phyloP scores from a whole-genome alignment of 352 stramenopile species.

The Phytophthora ohioensis region DNA sequence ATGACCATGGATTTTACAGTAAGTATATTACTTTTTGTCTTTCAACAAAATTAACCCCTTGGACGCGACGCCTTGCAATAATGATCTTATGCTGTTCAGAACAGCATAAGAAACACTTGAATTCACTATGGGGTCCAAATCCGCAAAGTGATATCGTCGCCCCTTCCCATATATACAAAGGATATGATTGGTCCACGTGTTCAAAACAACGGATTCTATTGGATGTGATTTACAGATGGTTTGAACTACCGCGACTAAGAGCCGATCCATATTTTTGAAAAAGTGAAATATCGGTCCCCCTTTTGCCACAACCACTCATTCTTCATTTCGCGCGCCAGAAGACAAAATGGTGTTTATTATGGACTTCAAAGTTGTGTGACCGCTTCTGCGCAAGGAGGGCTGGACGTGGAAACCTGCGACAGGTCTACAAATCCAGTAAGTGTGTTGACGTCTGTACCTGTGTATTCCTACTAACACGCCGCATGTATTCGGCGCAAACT shows the following conservation, averaged over 20 bases:
- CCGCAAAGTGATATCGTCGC: not conserved
- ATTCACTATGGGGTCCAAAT: slow-evolving; percentile 4
- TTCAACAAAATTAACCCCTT: slow-evolving; percentile 10
- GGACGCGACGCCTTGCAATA: not conserved
- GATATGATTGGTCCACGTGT: not conserved
- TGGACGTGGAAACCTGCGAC: slow-evolving; percentile 8
- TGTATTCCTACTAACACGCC: too few species aligned
- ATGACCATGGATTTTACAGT: too few species aligned
- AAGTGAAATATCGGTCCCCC: slow-evolving; percentile 2
- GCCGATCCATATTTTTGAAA: too few species aligned
- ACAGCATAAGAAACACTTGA: slow-evolving; percentile 14
- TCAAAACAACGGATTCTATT: not conserved
- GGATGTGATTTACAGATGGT: not conserved
- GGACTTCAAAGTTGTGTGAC: slow-evolving; percentile 7
- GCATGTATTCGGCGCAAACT: too few species aligned
- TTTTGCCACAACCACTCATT: slow-evolving; percentile 6
- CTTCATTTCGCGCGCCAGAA: slow-evolving; percentile 1
- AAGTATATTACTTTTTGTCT: too few species aligned
- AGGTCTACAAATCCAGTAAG: slow-evolving; percentile 4
- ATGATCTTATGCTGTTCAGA: slow-evolving; percentile 12
- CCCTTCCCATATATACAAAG: not conserved
- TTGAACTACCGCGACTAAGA: not conserved
- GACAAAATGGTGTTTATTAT: not conserved
- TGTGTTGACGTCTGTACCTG: not conserved
- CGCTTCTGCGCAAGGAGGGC: not conserved